A percentile compares a stretch with the other conserved stretches of the same genome.
phyloP scores from a whole-genome alignment of 2,329 filamentous ascomycete genomes.

The Calonectria montana region DNA sequence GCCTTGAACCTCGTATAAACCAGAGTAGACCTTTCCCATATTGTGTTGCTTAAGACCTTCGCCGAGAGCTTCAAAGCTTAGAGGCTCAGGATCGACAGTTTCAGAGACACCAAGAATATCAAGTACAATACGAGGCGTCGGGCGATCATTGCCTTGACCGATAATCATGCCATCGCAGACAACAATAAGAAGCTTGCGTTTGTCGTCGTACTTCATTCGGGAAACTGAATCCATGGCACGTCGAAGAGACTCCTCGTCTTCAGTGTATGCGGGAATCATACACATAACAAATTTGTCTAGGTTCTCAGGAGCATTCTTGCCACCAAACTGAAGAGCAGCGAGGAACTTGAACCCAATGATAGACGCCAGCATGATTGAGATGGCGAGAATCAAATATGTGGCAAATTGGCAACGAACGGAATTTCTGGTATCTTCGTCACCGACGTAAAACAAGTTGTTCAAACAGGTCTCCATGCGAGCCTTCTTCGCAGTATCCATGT shows the following conservation, averaged over 20 bases:
- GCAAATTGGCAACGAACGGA: constrained; percentile 88
- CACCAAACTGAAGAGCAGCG: constrained; percentile 92
- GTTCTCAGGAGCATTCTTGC: constrained; percentile 92
- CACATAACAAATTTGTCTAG: constrained; percentile 99
- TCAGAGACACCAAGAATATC: constrained; percentile 97
- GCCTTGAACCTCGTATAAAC: constrained; percentile 96
- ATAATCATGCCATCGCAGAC: constrained; percentile 99
- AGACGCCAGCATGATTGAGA: constrained; percentile 81
- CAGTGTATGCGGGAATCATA: constrained; percentile 96
- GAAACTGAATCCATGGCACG: constrained; percentile 97
- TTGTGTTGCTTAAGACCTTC: constrained; percentile 98
- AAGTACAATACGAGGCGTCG: constrained; percentile 93
- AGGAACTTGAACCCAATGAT: constrained; percentile 97
- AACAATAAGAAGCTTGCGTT: constrained; percentile 92
- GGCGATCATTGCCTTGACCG: constrained; percentile 95
- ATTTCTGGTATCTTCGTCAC: constrained; percentile 90
- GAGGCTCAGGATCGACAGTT: constrained; percentile 90
- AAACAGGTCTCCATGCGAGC: constrained; percentile 83
- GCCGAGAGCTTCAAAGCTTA: constrained; percentile 96
- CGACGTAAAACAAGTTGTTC: constrained; percentile 95
- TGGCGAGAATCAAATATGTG: constrained; percentile 86
- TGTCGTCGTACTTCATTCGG: constrained; percentile 96
- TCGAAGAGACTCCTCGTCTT: constrained; percentile 96
- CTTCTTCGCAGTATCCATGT: constrained; percentile 67
- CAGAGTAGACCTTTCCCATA: constrained; percentile 99